A percentile compares a stretch with the other conserved stretches of the same genome.
These are phyloP conservation scores for Saraca asoca DNA, from an alignment of 331 rosid species.

Conservation along the genomic window DNA sequence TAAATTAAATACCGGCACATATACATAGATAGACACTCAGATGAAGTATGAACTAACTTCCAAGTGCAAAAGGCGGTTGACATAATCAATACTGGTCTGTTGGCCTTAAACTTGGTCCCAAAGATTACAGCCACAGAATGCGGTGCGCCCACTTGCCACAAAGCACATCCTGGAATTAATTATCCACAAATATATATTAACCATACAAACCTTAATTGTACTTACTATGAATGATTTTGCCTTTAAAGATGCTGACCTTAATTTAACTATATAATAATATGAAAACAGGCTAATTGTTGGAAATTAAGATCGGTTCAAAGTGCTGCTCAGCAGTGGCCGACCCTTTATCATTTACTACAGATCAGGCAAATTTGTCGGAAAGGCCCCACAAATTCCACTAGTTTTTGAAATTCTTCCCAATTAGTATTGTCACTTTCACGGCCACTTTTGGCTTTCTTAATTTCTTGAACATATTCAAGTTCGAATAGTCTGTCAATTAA, in stretches of 20 bases:
- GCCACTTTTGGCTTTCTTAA: neutral
- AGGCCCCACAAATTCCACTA: slow-evolving; percentile 34
- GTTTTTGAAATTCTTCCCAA: slow-evolving; percentile 8
- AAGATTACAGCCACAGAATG: slow-evolving; percentile 10
- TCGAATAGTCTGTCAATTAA: too few relatives aligned
- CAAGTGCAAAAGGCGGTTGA: too few relatives aligned
- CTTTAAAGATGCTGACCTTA: slow-evolving; percentile 19
- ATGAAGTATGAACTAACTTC: too few relatives aligned
- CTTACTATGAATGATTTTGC: slow-evolving; percentile 12
- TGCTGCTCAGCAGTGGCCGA: slow-evolving; percentile 23
- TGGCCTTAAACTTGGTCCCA: neutral
- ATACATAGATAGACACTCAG: too few relatives aligned
- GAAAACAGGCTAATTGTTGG: too few relatives aligned
- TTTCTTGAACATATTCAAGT: neutral
- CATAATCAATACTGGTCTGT: neutral
- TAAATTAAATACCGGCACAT: too few relatives aligned
- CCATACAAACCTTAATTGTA: slow-evolving; percentile 21
- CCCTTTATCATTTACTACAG: slow-evolving; percentile 24
- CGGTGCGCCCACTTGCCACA: slow-evolving; percentile 30
- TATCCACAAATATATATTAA: neutral
- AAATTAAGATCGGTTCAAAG: too few relatives aligned
- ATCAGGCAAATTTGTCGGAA: slow-evolving; percentile 5
- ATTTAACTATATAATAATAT: neutral
- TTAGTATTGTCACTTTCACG: neutral
- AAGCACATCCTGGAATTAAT: neutral